phyloP scores from a whole-genome alignment of 106 monocot genomes.

The Dactylorhiza incarnata region DNA sequence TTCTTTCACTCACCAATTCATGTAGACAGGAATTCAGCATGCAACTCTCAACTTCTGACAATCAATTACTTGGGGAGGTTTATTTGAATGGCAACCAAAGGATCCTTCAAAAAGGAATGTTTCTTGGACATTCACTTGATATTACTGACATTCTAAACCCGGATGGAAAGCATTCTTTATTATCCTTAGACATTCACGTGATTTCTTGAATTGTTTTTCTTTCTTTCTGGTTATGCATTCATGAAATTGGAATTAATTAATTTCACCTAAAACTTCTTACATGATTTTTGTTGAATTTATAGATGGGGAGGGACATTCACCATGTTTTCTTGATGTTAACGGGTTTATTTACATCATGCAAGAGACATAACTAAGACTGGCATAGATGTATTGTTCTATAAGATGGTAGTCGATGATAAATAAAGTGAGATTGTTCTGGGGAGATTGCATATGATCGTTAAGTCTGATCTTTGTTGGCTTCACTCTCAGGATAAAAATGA shows the following conservation, averaged over 20 bases:
- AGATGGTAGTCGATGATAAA: slow-evolving; percentile 40
- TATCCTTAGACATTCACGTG: slow-evolving; percentile 60
- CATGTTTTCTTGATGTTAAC: neutral
- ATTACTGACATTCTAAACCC: slow-evolving; percentile 80
- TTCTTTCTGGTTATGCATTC: neutral
- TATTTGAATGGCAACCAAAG: slow-evolving; percentile 85
- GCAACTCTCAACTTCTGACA: slow-evolving; percentile 83
- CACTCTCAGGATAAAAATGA: slow-evolving; percentile 56
- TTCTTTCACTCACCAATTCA: neutral
- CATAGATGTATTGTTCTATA: slow-evolving; percentile 24
- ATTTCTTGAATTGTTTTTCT: neutral
- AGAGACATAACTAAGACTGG: slow-evolving; percentile 66
- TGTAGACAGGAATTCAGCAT: slow-evolving; percentile 73
- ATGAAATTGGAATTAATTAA: neutral
- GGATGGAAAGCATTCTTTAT: slow-evolving; percentile 77
- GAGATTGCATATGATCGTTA: slow-evolving; percentile 81
- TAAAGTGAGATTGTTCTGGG: slow-evolving; percentile 51
- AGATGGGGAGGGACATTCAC: slow-evolving; percentile 18
- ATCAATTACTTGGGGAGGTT: slow-evolving; percentile 94
- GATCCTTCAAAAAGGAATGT: slow-evolving; percentile 85
- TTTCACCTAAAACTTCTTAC: neutral
- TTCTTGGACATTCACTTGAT: slow-evolving; percentile 82
- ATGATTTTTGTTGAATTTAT: neutral
- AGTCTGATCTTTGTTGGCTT: slow-evolving; percentile 83
- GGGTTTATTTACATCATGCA: slow-evolving; percentile 53